Conservation (phyloP, 306 rosid genomes). For the Ceratonia siliqua region DNA sequence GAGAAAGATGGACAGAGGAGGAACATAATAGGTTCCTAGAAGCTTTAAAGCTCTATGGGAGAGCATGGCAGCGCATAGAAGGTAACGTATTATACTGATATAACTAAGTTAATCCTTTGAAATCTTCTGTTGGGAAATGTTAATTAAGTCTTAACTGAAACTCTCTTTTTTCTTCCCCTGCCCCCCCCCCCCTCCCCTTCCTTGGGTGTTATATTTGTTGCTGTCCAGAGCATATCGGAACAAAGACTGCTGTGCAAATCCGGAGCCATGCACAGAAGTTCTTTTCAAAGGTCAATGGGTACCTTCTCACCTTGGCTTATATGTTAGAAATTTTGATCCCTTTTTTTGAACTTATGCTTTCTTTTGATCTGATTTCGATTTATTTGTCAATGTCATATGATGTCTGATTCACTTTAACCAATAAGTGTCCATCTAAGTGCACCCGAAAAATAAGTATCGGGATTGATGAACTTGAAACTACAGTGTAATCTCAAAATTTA, state of each 20-base stretch:
- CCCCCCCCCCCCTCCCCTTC: not conserved
- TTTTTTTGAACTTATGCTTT: constrained; percentile 24
- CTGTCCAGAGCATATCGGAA: constrained; percentile 91
- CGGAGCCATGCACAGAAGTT: constrained; percentile 99
- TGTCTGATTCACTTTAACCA: constrained; percentile 25
- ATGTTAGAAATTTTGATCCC: constrained; percentile 19
- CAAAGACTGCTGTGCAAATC: constrained; percentile 99
- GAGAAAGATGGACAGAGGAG: constrained; percentile 99
- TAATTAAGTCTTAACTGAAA: constrained; percentile 35
- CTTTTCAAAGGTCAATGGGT: constrained; percentile 87
- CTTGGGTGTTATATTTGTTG: constrained; percentile 38
- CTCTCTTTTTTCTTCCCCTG: constrained; percentile 14
- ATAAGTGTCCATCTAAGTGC: constrained; percentile 7
- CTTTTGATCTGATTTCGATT: constrained; percentile 20
- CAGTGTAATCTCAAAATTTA: not conserved
- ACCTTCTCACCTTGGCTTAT: constrained; percentile 51
- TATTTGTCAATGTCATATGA: not conserved
- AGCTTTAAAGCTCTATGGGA: constrained; percentile 91
- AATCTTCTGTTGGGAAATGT: constrained; percentile 27
- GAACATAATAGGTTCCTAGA: constrained; percentile 92
- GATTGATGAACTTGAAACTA: constrained; percentile 16
- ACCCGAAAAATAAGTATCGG: not conserved
- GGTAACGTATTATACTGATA: constrained; percentile 46
- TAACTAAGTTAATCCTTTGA: constrained; percentile 11
- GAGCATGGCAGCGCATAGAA: constrained; percentile 99